These are phyloP conservation scores for Verticillium longisporum DNA, from an alignment of 2,329 filamentous ascomycete species.

Conservation along the genomic window DNA sequence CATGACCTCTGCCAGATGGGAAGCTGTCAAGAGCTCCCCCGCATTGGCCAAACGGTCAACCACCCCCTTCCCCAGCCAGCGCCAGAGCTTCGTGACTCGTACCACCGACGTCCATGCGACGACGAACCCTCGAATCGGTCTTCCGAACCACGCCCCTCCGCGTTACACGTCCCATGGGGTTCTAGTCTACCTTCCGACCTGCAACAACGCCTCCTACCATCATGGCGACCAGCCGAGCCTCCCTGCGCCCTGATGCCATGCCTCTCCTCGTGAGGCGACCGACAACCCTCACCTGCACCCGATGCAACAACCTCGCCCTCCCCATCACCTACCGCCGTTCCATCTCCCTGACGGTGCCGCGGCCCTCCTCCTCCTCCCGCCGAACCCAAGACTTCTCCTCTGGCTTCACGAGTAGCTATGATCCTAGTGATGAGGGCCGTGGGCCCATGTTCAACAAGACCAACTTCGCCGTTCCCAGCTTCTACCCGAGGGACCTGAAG, in stretches of 20 bases:
- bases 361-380: conserved; percentile 9
- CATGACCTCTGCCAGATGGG: neutral
- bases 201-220: neutral
- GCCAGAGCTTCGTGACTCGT: neutral
- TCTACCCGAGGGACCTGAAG: conserved; percentile 68
- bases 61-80: neutral
- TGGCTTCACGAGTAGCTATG: conserved; percentile 53
- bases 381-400: conserved; percentile 46
- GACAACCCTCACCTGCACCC: conserved; percentile 7
- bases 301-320: conserved; percentile 13
- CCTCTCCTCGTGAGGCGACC: conserved; percentile 7
- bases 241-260: conserved; percentile 1
- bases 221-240: neutral
- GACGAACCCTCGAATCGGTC: neutral
- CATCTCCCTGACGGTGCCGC: neutral
- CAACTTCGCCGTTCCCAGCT: conserved; percentile 52
- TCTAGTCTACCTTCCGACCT: neutral
- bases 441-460: conserved; percentile 54
- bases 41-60: neutral
- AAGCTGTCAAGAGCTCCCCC: neutral
- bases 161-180: neutral
- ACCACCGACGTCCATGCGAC: neutral
- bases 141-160: neutral
- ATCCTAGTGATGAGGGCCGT: conserved; percentile 42
- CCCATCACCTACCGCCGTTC: conserved; percentile 19